Percentiles rank a stretch among this genome's conserved stretches.
phyloP scores from a whole-genome alignment of 2,329 filamentous ascomycete genomes.

The Cordyceps pruinosa region DNA sequence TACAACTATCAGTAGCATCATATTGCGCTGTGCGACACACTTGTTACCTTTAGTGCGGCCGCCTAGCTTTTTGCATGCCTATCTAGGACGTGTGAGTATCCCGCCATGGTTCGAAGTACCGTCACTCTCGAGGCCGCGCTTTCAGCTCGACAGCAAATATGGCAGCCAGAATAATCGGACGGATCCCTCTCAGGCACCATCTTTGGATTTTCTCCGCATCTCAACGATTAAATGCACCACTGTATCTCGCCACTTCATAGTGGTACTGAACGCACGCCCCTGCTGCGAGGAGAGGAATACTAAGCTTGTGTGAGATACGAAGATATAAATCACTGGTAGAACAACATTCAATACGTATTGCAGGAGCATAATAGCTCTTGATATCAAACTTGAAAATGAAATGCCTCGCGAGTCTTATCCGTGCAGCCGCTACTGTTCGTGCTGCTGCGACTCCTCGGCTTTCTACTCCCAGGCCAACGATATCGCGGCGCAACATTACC shows the following conservation, averaged over 20 bases:
- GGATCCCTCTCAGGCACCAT: background rate
- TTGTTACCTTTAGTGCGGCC: background rate
- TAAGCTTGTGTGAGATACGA: background rate
- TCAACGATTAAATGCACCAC: background rate
- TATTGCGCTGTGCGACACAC: background rate
- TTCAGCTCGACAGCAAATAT: background rate
- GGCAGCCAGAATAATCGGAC: background rate
- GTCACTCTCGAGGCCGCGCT: background rate
- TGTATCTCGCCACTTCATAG: background rate
- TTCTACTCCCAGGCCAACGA: background rate
- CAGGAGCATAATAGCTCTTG: too few relatives aligned
- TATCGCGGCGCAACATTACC: constrained; percentile 7
- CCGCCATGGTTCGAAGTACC: background rate
- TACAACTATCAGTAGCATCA: background rate
- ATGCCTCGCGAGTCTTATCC: background rate
- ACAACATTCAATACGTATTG: background rate
- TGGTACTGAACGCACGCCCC: constrained; percentile 2
- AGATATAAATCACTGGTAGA: background rate
- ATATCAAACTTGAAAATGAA: background rate
- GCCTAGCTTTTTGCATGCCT: background rate
- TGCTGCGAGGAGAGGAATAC: background rate
- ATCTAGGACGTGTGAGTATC: background rate
- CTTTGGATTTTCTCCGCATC: background rate
- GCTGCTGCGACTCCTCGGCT: background rate
- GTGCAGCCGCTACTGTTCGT: background rate